Percentiles rank a stretch among this genome's conserved stretches.
Evolutionary conservation across 2,329 filamentous ascomycete species (phyloP).

Genomic region (Claviceps africana): DNA sequence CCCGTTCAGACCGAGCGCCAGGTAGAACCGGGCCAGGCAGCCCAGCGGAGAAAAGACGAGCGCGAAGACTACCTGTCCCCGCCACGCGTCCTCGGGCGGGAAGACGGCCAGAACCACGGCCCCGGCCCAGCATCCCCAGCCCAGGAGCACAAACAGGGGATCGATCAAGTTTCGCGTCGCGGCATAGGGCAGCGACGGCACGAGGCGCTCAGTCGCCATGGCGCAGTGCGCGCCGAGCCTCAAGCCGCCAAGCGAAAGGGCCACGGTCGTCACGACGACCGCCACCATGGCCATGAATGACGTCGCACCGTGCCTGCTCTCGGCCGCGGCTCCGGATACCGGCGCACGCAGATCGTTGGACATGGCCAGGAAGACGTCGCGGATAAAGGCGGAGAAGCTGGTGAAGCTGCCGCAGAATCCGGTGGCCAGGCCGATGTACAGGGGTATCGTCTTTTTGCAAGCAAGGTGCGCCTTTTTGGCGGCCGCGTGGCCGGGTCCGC

Average conservation of each 20-base stretch:
- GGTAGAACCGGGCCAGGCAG: slow-evolving; percentile 61
- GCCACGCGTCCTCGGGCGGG: slow-evolving; percentile 62
- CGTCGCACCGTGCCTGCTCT: slow-evolving; percentile 54
- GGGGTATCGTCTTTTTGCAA: slow-evolving; percentile 70
- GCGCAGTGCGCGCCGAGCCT: slow-evolving; percentile 65
- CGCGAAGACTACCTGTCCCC: slow-evolving; percentile 59
- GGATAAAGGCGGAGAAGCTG: slow-evolving; percentile 74
- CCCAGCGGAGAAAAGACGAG: slow-evolving; percentile 74
- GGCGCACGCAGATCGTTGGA: slow-evolving; percentile 51
- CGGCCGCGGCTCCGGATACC: slow-evolving; percentile 22
- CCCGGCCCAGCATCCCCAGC: slow-evolving; percentile 63
- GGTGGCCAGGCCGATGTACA: slow-evolving; percentile 76
- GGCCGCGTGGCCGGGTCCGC: slow-evolving; percentile 1
- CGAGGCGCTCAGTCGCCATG: slow-evolving; percentile 40
- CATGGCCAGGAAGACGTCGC: slow-evolving; percentile 65
- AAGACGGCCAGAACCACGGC: slow-evolving; percentile 58
- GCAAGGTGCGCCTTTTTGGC: slow-evolving; percentile 44
- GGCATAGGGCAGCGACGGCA: slow-evolving; percentile 44
- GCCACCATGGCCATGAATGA: slow-evolving; percentile 71
- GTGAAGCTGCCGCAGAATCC: slow-evolving; percentile 86
- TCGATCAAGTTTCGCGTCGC: slow-evolving; percentile 50
- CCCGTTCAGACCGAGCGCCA: slow-evolving; percentile 56
- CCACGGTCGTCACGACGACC: slow-evolving; percentile 58
- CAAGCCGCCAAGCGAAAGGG: slow-evolving; percentile 55
- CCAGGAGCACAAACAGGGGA: slow-evolving; percentile 47